Conservation (phyloP, 2,329 filamentous ascomycete genomes). For the Monosporascus sp. region DNA sequence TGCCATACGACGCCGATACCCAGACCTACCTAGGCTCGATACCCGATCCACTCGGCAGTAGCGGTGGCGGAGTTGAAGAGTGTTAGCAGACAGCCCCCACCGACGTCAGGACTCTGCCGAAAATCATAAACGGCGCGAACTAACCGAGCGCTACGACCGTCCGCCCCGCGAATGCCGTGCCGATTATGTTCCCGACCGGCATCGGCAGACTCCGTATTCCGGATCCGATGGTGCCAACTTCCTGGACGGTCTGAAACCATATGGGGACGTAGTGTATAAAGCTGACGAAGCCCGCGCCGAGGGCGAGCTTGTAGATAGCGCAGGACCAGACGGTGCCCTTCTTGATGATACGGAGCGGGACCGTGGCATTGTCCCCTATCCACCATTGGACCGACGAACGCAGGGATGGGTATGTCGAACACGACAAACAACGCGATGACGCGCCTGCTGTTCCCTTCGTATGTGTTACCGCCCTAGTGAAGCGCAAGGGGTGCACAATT, state of each 20-base stretch:
- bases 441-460: too few relatives aligned
- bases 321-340: conserved; percentile 31
- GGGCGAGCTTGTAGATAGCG: conserved; percentile 30
- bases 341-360: conserved; percentile 36
- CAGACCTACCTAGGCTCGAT: conserved; percentile 4
- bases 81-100: conserved; percentile 13
- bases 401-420: conserved; percentile 16
- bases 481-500: too few relatives aligned
- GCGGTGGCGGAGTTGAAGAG: conserved; percentile 6
- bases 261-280: conserved; percentile 36
- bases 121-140: conserved; percentile 32
- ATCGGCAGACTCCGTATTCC: conserved; percentile 36
- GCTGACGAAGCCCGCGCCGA: conserved; percentile 24
- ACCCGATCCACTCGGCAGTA: too few relatives aligned
- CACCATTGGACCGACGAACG: conserved; percentile 34
- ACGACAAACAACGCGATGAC: too few relatives aligned
- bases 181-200: conserved; percentile 31
- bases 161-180: conserved; percentile 26
- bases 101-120: conserved; percentile 28
- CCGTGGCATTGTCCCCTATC: conserved; percentile 35
- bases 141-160: too few relatives aligned
- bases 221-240: conserved; percentile 29
- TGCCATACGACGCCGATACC: conserved; percentile 39
- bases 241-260: conserved; percentile 42
- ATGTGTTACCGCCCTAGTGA: too few relatives aligned